These are phyloP conservation scores for Capsicum pubescens DNA, from an alignment of 257 asterid species.

Conservation along the genomic window DNA sequence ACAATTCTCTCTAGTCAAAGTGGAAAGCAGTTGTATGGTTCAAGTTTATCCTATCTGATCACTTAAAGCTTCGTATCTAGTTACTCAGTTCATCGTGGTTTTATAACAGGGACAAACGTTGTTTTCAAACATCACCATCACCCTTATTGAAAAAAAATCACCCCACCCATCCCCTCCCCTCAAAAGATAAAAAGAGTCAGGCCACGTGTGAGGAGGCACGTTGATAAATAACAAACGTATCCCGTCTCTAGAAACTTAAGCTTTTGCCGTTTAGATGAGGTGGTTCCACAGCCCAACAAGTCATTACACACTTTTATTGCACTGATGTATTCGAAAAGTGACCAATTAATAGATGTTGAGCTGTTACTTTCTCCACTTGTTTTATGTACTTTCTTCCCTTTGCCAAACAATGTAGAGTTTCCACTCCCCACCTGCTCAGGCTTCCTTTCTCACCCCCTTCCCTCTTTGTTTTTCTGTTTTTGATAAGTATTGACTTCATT, in stretches of 20 bases:
- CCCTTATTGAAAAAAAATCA: not conserved
- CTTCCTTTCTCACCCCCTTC: not conserved
- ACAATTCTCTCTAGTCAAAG: slow-evolving; percentile 3
- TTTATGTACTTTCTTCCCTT: not conserved
- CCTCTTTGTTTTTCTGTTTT: slow-evolving; percentile 7
- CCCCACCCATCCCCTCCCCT: not conserved
- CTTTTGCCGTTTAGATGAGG: not conserved
- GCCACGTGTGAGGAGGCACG: not conserved
- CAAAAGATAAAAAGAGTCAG: not conserved
- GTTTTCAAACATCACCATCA: slow-evolving; percentile 1
- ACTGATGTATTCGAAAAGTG: not conserved
- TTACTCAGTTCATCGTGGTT: not conserved
- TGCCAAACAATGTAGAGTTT: not conserved
- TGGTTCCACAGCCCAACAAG: slow-evolving; percentile 1
- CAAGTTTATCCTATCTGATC: not conserved
- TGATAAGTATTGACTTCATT: not conserved
- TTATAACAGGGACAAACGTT: not conserved
- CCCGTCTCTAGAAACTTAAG: not conserved
- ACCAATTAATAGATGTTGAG: slow-evolving; percentile 2
- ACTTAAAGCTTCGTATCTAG: slow-evolving; percentile 3
- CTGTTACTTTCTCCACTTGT: slow-evolving; percentile 8
- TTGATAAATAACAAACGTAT: not conserved
- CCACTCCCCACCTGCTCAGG: not conserved
- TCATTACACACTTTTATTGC: not conserved
- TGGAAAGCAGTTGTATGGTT: slow-evolving; percentile 5